phyloP scores from a whole-genome alignment of 495 filamentous ascomycete genomes.

The Neurospora sp. region DNA sequence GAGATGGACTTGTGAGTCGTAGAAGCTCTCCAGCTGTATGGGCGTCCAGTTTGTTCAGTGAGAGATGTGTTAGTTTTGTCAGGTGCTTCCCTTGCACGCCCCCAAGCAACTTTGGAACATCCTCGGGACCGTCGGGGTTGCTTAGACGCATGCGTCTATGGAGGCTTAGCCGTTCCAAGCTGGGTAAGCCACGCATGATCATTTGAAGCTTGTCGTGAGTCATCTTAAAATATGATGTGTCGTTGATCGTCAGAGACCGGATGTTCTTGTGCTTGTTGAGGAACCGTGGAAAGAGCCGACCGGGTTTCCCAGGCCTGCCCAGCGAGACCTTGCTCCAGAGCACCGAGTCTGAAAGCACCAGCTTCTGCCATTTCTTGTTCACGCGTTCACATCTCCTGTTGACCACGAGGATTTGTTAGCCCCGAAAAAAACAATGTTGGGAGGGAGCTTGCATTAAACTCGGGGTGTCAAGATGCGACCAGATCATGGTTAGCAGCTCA shows the following conservation, averaged over 20 bases:
- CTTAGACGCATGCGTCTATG: background rate
- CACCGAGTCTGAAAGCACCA: conserved; percentile 4
- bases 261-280: conserved; percentile 7
- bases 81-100: background rate
- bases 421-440: background rate
- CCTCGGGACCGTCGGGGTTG: background rate
- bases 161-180: conserved; percentile 10
- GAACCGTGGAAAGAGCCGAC: conserved; percentile 6
- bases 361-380: conserved; percentile 13
- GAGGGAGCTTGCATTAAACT: conserved; percentile 9
- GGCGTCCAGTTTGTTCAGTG: background rate
- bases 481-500: conserved; percentile 14
- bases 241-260: conserved; percentile 6
- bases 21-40: conserved; percentile 1
- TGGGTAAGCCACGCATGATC: conserved; percentile 5
- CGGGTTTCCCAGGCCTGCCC: conserved; percentile 6
- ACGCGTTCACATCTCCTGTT: conserved; percentile 12
- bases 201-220: background rate
- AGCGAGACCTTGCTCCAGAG: conserved; percentile 14
- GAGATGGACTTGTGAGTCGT: background rate
- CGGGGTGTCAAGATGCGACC: conserved; percentile 9
- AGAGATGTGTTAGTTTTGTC: background rate
- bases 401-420: background rate
- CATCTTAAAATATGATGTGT: conserved; percentile 6
- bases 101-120: background rate